These are phyloP conservation scores for Haematococcus lacustris DNA, from an alignment of 139 green algal species.

Conservation along the genomic window DNA sequence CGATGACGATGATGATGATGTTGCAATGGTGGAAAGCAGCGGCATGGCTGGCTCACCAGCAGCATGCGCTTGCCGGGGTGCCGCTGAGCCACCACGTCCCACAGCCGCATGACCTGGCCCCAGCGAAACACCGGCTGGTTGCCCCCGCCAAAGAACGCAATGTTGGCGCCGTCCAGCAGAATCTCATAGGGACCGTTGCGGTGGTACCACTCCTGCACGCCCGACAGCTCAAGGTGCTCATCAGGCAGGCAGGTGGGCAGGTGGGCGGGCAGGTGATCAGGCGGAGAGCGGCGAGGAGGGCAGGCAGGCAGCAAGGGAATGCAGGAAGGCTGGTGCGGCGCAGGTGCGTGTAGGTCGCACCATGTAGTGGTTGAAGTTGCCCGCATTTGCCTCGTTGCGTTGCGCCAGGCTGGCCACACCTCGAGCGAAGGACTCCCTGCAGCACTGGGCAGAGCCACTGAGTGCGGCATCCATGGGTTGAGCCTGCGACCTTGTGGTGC, in stretches of 20 bases:
- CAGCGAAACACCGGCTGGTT: conserved; percentile 68
- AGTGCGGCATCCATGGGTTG: not conserved
- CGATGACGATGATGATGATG: not conserved
- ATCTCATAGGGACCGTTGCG: conserved; percentile 60
- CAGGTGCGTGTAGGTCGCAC: conserved; percentile 16
- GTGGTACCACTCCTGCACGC: conserved; percentile 24
- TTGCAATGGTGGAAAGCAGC: not conserved
- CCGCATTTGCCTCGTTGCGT: conserved; percentile 28
- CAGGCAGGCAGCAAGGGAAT: not conserved
- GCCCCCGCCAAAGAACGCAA: conserved; percentile 80
- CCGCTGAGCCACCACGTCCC: not conserved
- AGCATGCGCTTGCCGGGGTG: conserved; percentile 43
- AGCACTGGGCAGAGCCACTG: not conserved
- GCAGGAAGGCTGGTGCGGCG: not conserved
- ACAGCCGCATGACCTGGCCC: conserved; percentile 55
- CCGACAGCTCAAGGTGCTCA: not conserved
- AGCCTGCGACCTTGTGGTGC: not conserved
- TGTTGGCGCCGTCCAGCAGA: conserved; percentile 81
- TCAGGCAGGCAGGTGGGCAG: not conserved
- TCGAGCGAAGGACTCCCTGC: not conserved
- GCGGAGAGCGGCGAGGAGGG: not conserved
- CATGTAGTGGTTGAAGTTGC: conserved; percentile 51
- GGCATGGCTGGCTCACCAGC: conserved; percentile 30
- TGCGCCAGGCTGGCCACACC: conserved; percentile 47
- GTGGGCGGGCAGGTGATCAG: not conserved